Conservation (phyloP, 257 asterid genomes). For the Craterostigma plantagineum region DNA sequence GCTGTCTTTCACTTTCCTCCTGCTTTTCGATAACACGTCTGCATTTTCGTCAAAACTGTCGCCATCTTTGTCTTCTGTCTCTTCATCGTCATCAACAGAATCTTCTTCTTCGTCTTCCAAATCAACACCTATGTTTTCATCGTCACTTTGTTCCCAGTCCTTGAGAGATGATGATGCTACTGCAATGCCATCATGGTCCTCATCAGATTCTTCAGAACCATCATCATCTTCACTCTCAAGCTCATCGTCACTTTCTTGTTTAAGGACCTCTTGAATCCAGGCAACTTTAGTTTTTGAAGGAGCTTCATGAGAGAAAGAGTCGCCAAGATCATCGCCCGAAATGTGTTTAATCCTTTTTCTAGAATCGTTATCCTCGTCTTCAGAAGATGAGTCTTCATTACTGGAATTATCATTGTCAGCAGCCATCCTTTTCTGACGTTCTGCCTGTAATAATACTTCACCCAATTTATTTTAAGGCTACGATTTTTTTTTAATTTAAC, state of each 20-base stretch:
- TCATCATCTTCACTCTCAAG: slow-evolving; percentile 27
- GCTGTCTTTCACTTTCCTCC: no score
- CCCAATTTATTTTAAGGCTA: slow-evolving; percentile 8
- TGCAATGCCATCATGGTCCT: slow-evolving; percentile 17
- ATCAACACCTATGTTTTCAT: slow-evolving; percentile 33
- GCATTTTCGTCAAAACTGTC: no score
- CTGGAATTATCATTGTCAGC: slow-evolving; percentile 51
- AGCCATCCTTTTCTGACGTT: slow-evolving; percentile 74
- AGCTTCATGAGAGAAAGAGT: slow-evolving; percentile 45
- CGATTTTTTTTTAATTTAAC: slow-evolving; percentile 5
- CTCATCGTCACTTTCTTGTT: slow-evolving; percentile 20
- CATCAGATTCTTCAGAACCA: slow-evolving; percentile 31
- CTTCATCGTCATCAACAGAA: slow-evolving; percentile 16
- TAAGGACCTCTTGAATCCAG: slow-evolving; percentile 45
- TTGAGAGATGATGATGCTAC: slow-evolving; percentile 25
- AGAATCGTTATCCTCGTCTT: slow-evolving; percentile 26
- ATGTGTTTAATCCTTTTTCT: slow-evolving; percentile 21
- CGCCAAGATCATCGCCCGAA: slow-evolving; percentile 97
- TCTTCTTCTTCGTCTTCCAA: slow-evolving; percentile 33
- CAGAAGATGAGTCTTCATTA: slow-evolving; percentile 41
- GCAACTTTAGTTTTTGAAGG: slow-evolving; percentile 23
- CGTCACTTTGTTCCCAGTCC: slow-evolving; percentile 99
- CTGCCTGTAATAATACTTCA: slow-evolving; percentile 36
- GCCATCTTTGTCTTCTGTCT: slow-evolving; percentile 12
- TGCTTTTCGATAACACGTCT: no score